A percentile compares a stretch with the other conserved stretches of the same genome.
Evolutionary conservation across 352 stramenopile genomes (phyloP).

Genomic region (Achlya hypogyna): DNA sequence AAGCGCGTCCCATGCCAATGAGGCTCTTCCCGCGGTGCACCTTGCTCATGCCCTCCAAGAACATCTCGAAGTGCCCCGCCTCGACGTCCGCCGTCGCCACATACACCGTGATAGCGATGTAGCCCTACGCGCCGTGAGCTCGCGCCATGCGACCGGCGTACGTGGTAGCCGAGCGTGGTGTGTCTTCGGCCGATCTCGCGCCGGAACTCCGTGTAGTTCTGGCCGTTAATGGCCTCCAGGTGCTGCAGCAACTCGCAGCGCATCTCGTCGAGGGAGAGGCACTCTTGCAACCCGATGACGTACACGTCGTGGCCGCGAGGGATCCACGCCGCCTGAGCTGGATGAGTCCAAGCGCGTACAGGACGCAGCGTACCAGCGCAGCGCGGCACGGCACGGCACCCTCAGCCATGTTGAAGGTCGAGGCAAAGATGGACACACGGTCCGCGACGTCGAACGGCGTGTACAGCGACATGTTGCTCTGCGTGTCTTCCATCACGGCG

Average conservation of each 20-base stretch:
- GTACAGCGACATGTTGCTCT: background rate
- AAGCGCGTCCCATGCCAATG: slow-evolving; percentile 61
- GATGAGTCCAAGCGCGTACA: background rate
- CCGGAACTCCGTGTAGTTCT: slow-evolving; percentile 70
- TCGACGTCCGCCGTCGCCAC: slow-evolving; percentile 54
- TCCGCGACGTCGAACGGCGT: background rate
- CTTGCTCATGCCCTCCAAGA: slow-evolving; percentile 58
- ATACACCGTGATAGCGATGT: slow-evolving; percentile 82
- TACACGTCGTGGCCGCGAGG: slow-evolving; percentile 82
- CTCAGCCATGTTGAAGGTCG: slow-evolving; percentile 84
- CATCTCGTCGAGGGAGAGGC: slow-evolving; percentile 69
- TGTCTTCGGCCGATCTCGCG: slow-evolving; percentile 72
- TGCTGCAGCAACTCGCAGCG: slow-evolving; percentile 55
- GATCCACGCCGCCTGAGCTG: slow-evolving; percentile 55
- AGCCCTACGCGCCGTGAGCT: slow-evolving; percentile 25
- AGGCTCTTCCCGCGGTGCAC: slow-evolving; percentile 71
- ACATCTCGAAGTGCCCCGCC: slow-evolving; percentile 58
- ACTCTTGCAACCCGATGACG: slow-evolving; percentile 86
- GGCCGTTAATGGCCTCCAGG: slow-evolving; percentile 35
- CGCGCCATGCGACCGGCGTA: background rate
- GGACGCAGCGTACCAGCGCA: background rate
- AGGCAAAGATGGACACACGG: slow-evolving; percentile 49
- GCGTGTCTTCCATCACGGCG: slow-evolving; percentile 4
- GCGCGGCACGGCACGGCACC: background rate
- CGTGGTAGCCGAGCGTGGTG: slow-evolving; percentile 69